Percentiles rank a stretch among this genome's conserved stretches.
Conservation (phyloP, 805 yeast genomes). For the Candida ovalis region DNA sequence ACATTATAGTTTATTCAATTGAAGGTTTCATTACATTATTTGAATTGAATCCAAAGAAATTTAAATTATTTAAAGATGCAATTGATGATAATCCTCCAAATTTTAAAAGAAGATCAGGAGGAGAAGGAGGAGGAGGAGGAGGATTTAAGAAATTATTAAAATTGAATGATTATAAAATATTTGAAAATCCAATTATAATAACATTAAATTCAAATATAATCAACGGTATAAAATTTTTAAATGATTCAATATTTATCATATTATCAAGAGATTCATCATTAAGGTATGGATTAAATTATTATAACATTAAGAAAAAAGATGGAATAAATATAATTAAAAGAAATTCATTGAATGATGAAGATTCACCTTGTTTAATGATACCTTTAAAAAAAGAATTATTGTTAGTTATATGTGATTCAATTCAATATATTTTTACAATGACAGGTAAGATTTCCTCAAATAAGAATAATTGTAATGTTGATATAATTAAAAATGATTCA, state of each 20-base stretch:
- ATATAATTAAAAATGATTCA: constrained; percentile 5
- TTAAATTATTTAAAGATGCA: constrained; percentile 15
- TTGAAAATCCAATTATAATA: constrained; percentile 15
- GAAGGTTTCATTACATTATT: constrained; percentile 18
- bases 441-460: constrained; percentile 6
- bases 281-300: constrained; percentile 15
- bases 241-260: constrained; percentile 14
- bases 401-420: constrained; percentile 15
- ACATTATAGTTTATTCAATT: constrained; percentile 17
- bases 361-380: constrained; percentile 14
- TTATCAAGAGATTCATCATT: constrained; percentile 15
- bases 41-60: constrained; percentile 20
- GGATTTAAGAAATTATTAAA: constrained; percentile 8
- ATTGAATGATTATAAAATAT: constrained; percentile 11
- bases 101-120: constrained; percentile 13
- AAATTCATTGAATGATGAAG: constrained; percentile 12
- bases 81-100: constrained; percentile 11
- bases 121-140: no score
- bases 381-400: constrained; percentile 15
- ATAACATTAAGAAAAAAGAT: constrained; percentile 6
- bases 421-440: constrained; percentile 16
- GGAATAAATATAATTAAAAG: constrained; percentile 4
- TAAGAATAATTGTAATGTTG: neutral
- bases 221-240: constrained; percentile 10
- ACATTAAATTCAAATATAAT: constrained; percentile 15